Conservation (phyloP, 352 stramenopile genomes). For the Blastocystis sp. region DNA sequence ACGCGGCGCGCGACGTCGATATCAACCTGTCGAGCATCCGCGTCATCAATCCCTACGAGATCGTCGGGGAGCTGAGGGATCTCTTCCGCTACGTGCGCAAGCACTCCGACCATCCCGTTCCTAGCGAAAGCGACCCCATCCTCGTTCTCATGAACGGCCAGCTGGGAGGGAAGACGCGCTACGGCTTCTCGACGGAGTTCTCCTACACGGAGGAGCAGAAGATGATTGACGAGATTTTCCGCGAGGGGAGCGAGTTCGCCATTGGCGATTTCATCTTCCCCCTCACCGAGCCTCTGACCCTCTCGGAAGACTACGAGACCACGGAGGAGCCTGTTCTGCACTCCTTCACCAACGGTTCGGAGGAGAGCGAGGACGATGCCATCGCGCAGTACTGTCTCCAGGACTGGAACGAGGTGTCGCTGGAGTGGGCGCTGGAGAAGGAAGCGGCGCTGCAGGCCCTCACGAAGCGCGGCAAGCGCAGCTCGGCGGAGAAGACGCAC, state of each 20-base stretch:
- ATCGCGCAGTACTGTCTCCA: background rate
- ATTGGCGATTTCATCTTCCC: constrained; percentile 68
- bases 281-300: constrained; percentile 31
- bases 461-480: background rate
- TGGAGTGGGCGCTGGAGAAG: background rate
- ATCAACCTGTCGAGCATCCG: constrained; percentile 52
- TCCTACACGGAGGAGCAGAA: constrained; percentile 45
- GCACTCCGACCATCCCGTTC: constrained; percentile 22
- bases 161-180: background rate
- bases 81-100: constrained; percentile 36
- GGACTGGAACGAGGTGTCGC: constrained; percentile 32
- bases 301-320: background rate
- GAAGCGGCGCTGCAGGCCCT: background rate
- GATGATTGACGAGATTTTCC: constrained; percentile 67
- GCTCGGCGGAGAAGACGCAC: background rate
- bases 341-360: background rate
- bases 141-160: constrained; percentile 48
- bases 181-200: constrained; percentile 58
- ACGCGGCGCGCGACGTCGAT: constrained; percentile 17
- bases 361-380: background rate
- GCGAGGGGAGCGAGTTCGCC: constrained; percentile 40
- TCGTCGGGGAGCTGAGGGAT: constrained; percentile 7
- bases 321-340: background rate
- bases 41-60: constrained; percentile 61
- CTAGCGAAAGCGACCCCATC: constrained; percentile 19